These are phyloP conservation scores for Neurospora sp. DNA, from an alignment of 495 filamentous ascomycete species.

Conservation along the genomic window DNA sequence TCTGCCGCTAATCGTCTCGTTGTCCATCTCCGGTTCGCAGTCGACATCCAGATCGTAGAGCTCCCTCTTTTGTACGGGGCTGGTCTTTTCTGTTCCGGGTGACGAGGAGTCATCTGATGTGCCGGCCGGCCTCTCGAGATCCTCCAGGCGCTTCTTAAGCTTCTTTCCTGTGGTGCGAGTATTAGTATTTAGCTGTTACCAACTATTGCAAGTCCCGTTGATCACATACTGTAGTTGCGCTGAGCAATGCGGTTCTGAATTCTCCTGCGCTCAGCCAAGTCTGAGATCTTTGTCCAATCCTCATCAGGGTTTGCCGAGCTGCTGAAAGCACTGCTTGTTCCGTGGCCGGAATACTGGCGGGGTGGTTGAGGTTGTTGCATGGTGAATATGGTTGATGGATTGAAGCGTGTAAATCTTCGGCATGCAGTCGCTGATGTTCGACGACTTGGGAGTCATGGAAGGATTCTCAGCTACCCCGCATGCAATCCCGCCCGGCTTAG, in stretches of 20 bases:
- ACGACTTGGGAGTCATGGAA: not conserved
- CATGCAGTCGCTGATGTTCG: not conserved
- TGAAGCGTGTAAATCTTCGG: not conserved
- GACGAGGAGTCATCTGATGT: constrained; percentile 61
- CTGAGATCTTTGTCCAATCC: constrained; percentile 99
- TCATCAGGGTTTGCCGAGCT: constrained; percentile 93
- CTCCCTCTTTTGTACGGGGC: constrained; percentile 13
- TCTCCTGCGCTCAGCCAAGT: constrained; percentile 83
- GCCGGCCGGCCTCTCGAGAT: constrained; percentile 85
- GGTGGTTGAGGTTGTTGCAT: constrained; percentile 31
- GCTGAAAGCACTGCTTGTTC: constrained; percentile 93
- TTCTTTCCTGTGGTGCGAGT: constrained; percentile 70
- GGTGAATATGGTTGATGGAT: constrained; percentile 27
- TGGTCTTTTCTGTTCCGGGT: constrained; percentile 39
- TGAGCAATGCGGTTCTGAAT: constrained; percentile 98
- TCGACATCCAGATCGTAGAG: not conserved
- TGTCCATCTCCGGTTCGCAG: not conserved
- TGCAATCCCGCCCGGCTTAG: not conserved
- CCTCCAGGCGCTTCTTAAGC: constrained; percentile 93
- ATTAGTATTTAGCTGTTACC: constrained; percentile 3
- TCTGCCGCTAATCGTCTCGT: not conserved
- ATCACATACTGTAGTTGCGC: constrained; percentile 87
- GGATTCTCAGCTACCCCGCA: not conserved
- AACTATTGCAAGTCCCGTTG: not conserved
- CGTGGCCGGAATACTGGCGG: constrained; percentile 56